These are phyloP conservation scores for Eustoma russellianum DNA, from an alignment of 257 asterid species.

Conservation along the genomic window DNA sequence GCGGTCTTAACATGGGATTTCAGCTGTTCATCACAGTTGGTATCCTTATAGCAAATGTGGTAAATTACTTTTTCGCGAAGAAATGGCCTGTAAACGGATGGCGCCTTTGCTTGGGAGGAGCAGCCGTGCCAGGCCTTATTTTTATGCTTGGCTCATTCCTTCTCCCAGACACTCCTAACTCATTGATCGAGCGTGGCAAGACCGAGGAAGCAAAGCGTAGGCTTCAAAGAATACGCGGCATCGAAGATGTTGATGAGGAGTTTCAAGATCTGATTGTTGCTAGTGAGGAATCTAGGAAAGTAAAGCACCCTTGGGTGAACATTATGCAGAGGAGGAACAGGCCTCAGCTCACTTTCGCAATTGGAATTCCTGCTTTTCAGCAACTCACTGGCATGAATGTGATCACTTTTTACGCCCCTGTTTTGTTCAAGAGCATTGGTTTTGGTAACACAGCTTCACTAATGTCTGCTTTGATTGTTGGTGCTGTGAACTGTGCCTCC, in stretches of 20 bases:
- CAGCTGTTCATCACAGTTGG: conserved; percentile 40
- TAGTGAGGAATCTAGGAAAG: conserved; percentile 43
- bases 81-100: conserved; percentile 39
- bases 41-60: conserved; percentile 19
- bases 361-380: conserved; percentile 54
- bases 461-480: conserved; percentile 40
- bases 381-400: conserved; percentile 85
- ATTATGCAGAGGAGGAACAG: conserved; percentile 39
- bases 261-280: conserved; percentile 51
- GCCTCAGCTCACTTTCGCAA: conserved; percentile 64
- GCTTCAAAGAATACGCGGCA: conserved; percentile 44
- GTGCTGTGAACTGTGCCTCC: conserved; percentile 36
- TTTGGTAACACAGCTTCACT: conserved; percentile 53
- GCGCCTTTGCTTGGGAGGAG: conserved; percentile 72
- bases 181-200: conserved; percentile 63
- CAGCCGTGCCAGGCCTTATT: conserved; percentile 54
- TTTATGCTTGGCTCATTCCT: conserved; percentile 48
- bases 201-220: conserved; percentile 35
- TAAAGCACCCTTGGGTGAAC: conserved; percentile 59
- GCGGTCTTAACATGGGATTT: conserved; percentile 33
- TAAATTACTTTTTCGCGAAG: conserved; percentile 29
- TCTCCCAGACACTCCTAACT: conserved; percentile 82
- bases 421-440: conserved; percentile 61
- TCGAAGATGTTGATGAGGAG: conserved; percentile 49
- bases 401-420: conserved; percentile 73